Evolutionary conservation across 371 early-diverging fungal species (phyloP), one percentile per base, ranked within the genome.

Genomic region (Synchytrium microbalum): DNA sequence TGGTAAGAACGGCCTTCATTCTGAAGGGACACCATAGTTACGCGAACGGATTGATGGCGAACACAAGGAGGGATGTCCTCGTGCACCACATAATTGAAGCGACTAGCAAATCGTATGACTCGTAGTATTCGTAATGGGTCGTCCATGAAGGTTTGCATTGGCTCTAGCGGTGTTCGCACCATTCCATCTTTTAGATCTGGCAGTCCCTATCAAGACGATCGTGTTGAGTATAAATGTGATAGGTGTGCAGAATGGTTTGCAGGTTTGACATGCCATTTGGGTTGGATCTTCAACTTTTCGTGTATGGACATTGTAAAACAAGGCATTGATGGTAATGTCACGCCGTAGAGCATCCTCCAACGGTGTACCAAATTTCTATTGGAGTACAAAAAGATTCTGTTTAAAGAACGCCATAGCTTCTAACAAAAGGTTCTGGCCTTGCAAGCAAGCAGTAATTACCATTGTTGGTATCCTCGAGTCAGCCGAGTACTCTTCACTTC

Each of bases 61-160:
- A 95, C 89, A 3, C 78, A 71, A 1, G 71, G 67, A 10, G 19
- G 10, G 8, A 96, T 85, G 29, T 87, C 88, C 13, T 80, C 77
- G 3, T 83, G 88, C 51, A 99, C 82, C 24, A 72, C 63, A 72
- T 93, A 99, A 13, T 77, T 75, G 66, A 97, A 95, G 54, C 97
- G 82, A 54, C 88, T 84, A 3, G 98, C 91, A 73, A 99, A 99
- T 30, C 99, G 84, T 54, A 99, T 86, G 25, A 93, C 91, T 2
- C 99, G 88, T 62, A 99, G 77, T 0, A 99, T 91, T 19, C 99
- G 89, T 28, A 99, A 74, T 1, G 99, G 99, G 71, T 99, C 99
- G 71, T 99, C 99, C 58, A 80, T 72, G 69, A 99, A 95, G 0
- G 99, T 99, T 65, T 88, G 88, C 57, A 76, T 83, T 0, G 99